A percentile compares a stretch with the other conserved stretches of the same genome.
phyloP scores from a whole-genome alignment of 2,329 filamentous ascomycete genomes.

The Paecilomyces fulvus region DNA sequence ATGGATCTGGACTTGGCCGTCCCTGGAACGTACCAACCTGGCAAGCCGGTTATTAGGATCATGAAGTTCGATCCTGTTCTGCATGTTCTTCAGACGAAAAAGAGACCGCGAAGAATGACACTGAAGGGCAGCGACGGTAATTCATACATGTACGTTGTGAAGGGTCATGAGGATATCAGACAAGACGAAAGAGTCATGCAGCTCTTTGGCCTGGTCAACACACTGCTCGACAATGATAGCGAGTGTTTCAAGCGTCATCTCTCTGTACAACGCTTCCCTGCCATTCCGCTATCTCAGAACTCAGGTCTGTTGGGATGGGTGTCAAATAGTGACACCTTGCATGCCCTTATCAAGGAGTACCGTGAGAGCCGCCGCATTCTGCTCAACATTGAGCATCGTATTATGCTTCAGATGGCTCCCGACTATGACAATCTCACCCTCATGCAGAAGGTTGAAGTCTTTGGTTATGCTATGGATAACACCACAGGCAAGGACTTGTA shows the following conservation, averaged over 20 bases:
- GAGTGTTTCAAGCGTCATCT: conserved; percentile 97
- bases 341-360: conserved; percentile 94
- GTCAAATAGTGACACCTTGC: conserved; percentile 92
- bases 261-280: conserved; percentile 90
- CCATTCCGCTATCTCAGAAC: conserved; percentile 94
- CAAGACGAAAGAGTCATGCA: conserved; percentile 99
- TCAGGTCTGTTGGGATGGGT: conserved; percentile 95
- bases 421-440: conserved; percentile 97
- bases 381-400: conserved; percentile 97
- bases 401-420: conserved; percentile 99
- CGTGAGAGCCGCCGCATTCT: conserved; percentile 94
- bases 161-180: conserved; percentile 98
- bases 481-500: conserved; percentile 98
- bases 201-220: conserved; percentile 95
- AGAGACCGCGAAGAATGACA: conserved; percentile 82
- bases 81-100: conserved; percentile 92
- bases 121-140: conserved; percentile 82
- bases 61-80: conserved; percentile 83
- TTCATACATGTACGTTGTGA: conserved; percentile 81
- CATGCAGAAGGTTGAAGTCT: conserved; percentile 99
- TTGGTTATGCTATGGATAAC: conserved; percentile 97
- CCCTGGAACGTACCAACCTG: conserved; percentile 86
- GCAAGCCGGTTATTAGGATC: conserved; percentile 72
- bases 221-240: conserved; percentile 81
- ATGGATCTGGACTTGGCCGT: conserved; percentile 84